Conservation (phyloP, 2,329 filamentous ascomycete species). For the Fusarium sp. region DNA sequence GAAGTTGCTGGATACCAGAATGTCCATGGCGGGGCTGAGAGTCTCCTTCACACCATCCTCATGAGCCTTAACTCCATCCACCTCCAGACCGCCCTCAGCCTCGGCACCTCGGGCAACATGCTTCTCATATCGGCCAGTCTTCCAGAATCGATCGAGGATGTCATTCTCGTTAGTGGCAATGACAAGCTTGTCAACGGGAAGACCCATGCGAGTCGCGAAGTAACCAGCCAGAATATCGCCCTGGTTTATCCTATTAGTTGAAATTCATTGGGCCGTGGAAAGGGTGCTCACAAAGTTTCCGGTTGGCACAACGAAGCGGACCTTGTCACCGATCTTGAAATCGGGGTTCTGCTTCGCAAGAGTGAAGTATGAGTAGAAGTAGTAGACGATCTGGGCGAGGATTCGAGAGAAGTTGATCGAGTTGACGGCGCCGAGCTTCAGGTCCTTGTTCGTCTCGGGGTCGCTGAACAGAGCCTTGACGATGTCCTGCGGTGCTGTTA, state of each 20-base stretch:
- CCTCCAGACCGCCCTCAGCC: constrained; percentile 72
- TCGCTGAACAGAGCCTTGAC: constrained; percentile 95
- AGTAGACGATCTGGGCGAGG: constrained; percentile 96
- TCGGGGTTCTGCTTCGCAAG: constrained; percentile 71
- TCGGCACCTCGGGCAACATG: constrained; percentile 70
- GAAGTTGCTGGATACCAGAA: constrained; percentile 95
- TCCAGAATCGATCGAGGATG: constrained; percentile 95
- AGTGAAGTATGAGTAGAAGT: constrained; percentile 93
- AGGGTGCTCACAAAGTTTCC: constrained; percentile 81
- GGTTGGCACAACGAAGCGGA: constrained; percentile 91
- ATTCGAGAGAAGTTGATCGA: constrained; percentile 98
- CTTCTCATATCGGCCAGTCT: constrained; percentile 91
- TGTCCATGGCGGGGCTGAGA: constrained; percentile 96
- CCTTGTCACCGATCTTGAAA: constrained; percentile 74
- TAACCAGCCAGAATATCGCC: constrained; percentile 92
- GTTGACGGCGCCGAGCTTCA: constrained; percentile 93
- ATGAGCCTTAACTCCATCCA: constrained; percentile 72
- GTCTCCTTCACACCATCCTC: constrained; percentile 88
- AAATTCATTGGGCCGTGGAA: background rate
- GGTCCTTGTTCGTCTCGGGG: constrained; percentile 80
- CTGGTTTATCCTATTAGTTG: background rate
- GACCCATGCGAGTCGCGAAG: constrained; percentile 90
- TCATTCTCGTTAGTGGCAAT: constrained; percentile 98
- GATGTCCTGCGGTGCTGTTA: constrained; percentile 58
- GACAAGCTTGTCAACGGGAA: constrained; percentile 88